Evolutionary conservation across 495 filamentous ascomycete species (phyloP).

Genomic region (Sphaerosporella brunnea): DNA sequence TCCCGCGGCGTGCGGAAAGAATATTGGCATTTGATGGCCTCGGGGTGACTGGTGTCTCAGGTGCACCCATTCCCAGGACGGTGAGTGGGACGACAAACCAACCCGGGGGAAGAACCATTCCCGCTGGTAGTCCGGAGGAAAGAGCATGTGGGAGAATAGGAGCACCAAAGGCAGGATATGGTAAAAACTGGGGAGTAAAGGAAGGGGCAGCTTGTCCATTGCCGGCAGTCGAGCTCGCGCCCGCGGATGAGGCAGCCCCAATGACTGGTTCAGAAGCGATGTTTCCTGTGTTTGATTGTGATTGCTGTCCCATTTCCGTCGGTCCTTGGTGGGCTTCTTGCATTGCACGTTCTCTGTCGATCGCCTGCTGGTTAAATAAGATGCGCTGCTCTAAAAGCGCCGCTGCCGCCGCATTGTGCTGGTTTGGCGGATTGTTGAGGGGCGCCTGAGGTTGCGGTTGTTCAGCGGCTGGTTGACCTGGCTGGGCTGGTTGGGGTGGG

Average conservation of each 20-base stretch:
- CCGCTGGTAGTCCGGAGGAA: constrained; percentile 10
- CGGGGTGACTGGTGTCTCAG: background rate
- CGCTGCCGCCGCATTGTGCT: background rate
- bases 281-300: background rate
- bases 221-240: background rate
- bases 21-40: constrained; percentile 1
- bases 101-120: constrained; percentile 20
- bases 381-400: background rate
- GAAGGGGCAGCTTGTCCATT: background rate
- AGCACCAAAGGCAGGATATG: background rate
- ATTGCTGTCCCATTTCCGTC: too few relatives aligned
- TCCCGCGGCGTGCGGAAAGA: constrained; percentile 10
- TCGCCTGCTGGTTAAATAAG: background rate
- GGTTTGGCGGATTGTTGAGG: background rate
- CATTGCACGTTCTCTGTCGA: background rate
- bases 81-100: constrained; percentile 25
- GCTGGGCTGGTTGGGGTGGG: constrained; percentile 17
- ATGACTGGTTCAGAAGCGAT: too few relatives aligned
- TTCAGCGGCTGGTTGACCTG: constrained; percentile 1
- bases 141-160: too few relatives aligned
- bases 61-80: constrained; percentile 6
- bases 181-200: background rate
- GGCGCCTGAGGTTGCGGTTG: constrained; percentile 13
- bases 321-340: too few relatives aligned
- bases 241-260: too few relatives aligned